Base-by-base conservation (phyloP, 2,329 filamentous ascomycete genomes). In the Pseudocercospora macadamiae region DNA sequence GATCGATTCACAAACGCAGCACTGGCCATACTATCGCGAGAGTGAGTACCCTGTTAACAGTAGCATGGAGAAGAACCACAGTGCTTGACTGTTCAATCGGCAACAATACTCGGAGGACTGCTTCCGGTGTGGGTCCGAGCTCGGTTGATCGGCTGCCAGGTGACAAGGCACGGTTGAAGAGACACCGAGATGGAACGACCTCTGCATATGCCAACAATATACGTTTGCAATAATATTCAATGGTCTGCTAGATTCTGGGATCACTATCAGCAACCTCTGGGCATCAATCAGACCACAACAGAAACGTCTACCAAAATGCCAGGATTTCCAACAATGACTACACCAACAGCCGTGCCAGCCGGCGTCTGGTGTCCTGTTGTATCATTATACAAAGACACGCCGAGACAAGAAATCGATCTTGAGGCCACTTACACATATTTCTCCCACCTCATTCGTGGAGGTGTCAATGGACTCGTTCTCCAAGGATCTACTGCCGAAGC, bases 321-420 rank as follows among this genome's bases (percentile, higher is more conserved):
- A 9, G 48, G 48, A 14, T 30, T 52, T 19, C 6, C 23, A 53
- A n/a, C 49, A 45, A 52, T 14, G 9, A 26, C 34, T 2, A 2
- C 4, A 10, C 12, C 23, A 37, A 18, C 53, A 70, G 63, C 59
- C 7, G 51, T 81, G 2, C 78, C 79, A 0, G 67, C 68, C 0
- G 79, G 79, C 12, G 75, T 81, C 19, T 81, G 79, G 64, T 78
- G 76, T 26, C 79, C 80, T 0, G 78, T 81, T 2, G 71, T 81
- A 23, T 80, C 79, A 0, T 65, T 81, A 2, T 82, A 80, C 69
- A 76, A 78, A 54, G 64, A 74, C 47, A 74, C 73, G 8, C 60
- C 73, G 0, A 55, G 68, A 2, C 79, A 82, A 60, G 69, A 75
- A 26, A 71, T 81, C 23, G 76, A 82, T 61, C 71, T 74, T 47